Percentiles rank a stretch among this genome's conserved stretches.
These are phyloP conservation scores for Globisporangium okanoganense DNA, from an alignment of 352 stramenopile genomes.

Conservation along the genomic window DNA sequence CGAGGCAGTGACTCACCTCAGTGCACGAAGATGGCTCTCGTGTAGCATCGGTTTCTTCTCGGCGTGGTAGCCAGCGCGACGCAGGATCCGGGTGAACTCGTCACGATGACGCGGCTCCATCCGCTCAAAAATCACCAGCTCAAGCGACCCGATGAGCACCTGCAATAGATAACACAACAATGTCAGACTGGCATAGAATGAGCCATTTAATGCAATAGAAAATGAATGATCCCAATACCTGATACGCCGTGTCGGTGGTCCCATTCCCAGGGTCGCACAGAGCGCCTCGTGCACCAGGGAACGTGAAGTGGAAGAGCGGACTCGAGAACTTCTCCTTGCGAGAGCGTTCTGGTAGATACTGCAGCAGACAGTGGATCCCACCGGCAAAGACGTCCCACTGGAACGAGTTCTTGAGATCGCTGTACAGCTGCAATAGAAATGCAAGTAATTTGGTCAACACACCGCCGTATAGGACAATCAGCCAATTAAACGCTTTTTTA, in stretches of 20 bases:
- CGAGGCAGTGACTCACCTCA: conserved; percentile 32
- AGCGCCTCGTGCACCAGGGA: conserved; percentile 57
- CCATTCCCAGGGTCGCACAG: conserved; percentile 69
- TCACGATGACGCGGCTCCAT: conserved; percentile 58
- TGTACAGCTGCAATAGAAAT: conserved; percentile 43
- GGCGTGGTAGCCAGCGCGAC: conserved; percentile 52
- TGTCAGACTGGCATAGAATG: neutral
- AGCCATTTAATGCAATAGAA: neutral
- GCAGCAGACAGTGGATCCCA: conserved; percentile 76
- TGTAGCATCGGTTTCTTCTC: conserved; percentile 69
- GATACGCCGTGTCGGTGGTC: conserved; percentile 76
- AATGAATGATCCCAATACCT: conserved; percentile 25
- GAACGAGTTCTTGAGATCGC: conserved; percentile 79
- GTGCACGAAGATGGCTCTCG: conserved; percentile 60
- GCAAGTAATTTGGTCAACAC: conserved; percentile 8
- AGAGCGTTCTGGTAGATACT: conserved; percentile 68
- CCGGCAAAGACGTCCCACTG: conserved; percentile 83
- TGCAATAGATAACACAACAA: conserved; percentile 11
- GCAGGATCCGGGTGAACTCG: conserved; percentile 60
- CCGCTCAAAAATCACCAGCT: conserved; percentile 84
- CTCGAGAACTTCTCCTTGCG: conserved; percentile 63
- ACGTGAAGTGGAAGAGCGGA: conserved; percentile 74
- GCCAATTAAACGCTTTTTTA: neutral
- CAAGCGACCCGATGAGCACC: conserved; percentile 69
- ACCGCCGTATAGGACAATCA: neutral